These are phyloP conservation scores for Pythium biforme DNA, from an alignment of 352 stramenopile genomes.

Conservation along the genomic window DNA sequence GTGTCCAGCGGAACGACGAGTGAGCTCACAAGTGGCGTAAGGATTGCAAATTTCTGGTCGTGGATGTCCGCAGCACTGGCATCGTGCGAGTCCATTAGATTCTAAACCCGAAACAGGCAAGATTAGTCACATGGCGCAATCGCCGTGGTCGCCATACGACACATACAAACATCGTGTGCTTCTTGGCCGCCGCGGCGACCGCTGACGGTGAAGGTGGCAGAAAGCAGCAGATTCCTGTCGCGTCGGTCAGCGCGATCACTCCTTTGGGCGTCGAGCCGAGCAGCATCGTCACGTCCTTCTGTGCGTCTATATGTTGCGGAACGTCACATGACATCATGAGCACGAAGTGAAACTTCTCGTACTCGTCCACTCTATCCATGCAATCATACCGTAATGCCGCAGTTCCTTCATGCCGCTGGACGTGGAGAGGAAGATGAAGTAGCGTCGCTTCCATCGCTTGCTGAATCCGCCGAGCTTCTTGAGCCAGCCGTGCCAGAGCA, in stretches of 20 bases:
- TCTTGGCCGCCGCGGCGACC: slow-evolving; percentile 29
- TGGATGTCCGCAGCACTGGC: slow-evolving; percentile 39
- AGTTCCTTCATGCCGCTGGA: slow-evolving; percentile 68
- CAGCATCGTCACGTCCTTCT: slow-evolving; percentile 55
- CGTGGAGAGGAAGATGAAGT: slow-evolving; percentile 78
- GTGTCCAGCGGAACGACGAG: not conserved
- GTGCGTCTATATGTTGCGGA: slow-evolving; percentile 32
- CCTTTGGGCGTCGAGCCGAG: slow-evolving; percentile 72
- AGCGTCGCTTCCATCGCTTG: slow-evolving; percentile 74
- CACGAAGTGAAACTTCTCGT: no score
- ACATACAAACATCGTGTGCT: slow-evolving; percentile 62
- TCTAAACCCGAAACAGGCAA: slow-evolving; percentile 26
- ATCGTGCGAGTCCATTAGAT: slow-evolving; percentile 54
- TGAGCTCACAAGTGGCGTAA: slow-evolving; percentile 58
- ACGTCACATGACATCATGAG: no score
- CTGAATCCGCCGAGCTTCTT: slow-evolving; percentile 84
- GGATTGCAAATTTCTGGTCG: slow-evolving; percentile 76
- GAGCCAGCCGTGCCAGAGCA: slow-evolving; percentile 84
- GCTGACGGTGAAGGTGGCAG: slow-evolving; percentile 36
- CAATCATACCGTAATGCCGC: slow-evolving; percentile 70
- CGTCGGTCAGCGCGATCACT: slow-evolving; percentile 67
- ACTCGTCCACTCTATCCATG: no score
- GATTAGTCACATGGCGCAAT: no score
- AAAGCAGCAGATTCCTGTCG: slow-evolving; percentile 78
- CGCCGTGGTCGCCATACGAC: no score